These are phyloP conservation scores for Dryas alaskensis DNA, from an alignment of 306 rosid genomes.

Conservation along the genomic window DNA sequence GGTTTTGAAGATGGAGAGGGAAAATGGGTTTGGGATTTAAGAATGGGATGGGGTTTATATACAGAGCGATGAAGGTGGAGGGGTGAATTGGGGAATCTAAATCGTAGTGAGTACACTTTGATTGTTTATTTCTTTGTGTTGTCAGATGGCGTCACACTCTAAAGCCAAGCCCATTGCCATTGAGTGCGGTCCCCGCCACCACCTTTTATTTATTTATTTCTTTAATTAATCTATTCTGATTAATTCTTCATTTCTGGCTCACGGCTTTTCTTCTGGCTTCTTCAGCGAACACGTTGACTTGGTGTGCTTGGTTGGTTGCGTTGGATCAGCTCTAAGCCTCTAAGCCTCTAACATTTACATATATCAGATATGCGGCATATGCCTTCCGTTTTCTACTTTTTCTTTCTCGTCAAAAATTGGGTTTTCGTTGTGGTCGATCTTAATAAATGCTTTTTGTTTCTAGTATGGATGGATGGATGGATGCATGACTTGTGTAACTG, in stretches of 20 bases:
- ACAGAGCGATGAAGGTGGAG: slow-evolving; percentile 24
- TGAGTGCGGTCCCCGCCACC: slow-evolving; percentile 60
- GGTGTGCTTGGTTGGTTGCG: neutral
- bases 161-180: slow-evolving; percentile 18
- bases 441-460: neutral
- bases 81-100: slow-evolving; percentile 14
- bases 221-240: too few relatives aligned
- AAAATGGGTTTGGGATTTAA: neutral
- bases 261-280: slow-evolving; percentile 12
- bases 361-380: neutral
- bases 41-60: slow-evolving; percentile 24
- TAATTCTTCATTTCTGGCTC: slow-evolving; percentile 21
- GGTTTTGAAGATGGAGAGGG: too few relatives aligned
- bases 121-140: slow-evolving; percentile 23
- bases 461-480: neutral
- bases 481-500: neutral
- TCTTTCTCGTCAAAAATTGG: neutral
- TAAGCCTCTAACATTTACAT: neutral
- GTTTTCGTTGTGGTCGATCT: neutral
- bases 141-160: slow-evolving; percentile 49
- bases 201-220: too few relatives aligned
- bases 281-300: slow-evolving; percentile 32
- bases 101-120: slow-evolving; percentile 45
- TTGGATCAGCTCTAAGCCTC: neutral
- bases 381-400: neutral